Evolutionary conservation across 768 basidiomycete species (phyloP), one percentile per base, ranked within the genome.

Genomic region (Pleurotus giganteus): DNA sequence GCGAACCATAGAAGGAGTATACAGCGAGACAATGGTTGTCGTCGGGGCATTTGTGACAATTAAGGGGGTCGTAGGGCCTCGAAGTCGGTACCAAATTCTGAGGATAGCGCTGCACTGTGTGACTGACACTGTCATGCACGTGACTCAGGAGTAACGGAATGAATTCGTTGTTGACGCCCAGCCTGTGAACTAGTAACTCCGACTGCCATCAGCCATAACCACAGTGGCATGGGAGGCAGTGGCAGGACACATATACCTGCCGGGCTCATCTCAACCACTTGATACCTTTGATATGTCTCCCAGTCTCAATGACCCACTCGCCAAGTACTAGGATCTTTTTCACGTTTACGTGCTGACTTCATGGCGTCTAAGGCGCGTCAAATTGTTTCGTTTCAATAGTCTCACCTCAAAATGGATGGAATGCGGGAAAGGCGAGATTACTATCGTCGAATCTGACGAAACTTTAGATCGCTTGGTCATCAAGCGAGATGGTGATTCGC

Each of bases 1-100:
- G 75, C 58, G 24, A 81, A 61, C 59, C 67, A 74, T 60, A 69
- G 66, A 46, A 68, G 61, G 63, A 74, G 49, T 36, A 15, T 23
- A 37, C 21, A 37, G 17, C 21, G 34, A 23, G 31, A 37, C 7
- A 4, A 8, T 32, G 27, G 15, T 29, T 26, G 28, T 26, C n/a
- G 12, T 29, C 46, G 46, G 6, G 46, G 15, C 46, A 47, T 47
- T 47, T n/a, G n/a, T n/a, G n/a, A n/a, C n/a, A n/a, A n/a, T n/a
- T n/a, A n/a, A n/a, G n/a, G n/a, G n/a, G n/a, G n/a, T n/a, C n/a
- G n/a, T n/a, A n/a, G n/a, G n/a, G n/a, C n/a, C n/a, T n/a, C n/a
- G n/a, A n/a, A 32, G 31, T 32, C 31, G 31, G 31, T 6, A 32
- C 7, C 7, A 13, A 32, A 32, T 32, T 6, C 31, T 6, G 13